Conservation (phyloP, 768 basidiomycete genomes). For the Russula griseocarnosa region DNA sequence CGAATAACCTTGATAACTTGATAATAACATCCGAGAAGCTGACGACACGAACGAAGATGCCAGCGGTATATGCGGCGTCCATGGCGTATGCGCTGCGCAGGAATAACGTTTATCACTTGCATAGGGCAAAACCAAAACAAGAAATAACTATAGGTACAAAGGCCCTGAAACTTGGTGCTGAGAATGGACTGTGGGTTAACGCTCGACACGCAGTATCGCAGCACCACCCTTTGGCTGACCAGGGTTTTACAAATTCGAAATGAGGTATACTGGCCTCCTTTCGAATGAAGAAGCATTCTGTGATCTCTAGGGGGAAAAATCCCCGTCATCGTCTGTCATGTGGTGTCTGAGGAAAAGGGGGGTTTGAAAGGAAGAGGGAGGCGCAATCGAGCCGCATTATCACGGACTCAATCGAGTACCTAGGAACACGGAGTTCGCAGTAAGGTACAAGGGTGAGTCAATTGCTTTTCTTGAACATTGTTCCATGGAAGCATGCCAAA, state of each 20-base stretch:
- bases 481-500: conserved; percentile 77
- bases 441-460: conserved; percentile 74
- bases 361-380: neutral
- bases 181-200: conserved; percentile 58
- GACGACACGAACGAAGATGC: conserved; percentile 74
- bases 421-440: conserved; percentile 76
- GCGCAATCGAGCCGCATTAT: conserved; percentile 39
- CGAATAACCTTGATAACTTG: neutral
- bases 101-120: neutral
- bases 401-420: conserved; percentile 72
- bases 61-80: conserved; percentile 62
- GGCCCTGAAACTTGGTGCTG: neutral
- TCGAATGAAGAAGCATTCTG: conserved; percentile 73
- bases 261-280: conserved; percentile 55
- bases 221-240: conserved; percentile 58
- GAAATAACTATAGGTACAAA: neutral
- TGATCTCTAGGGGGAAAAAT: conserved; percentile 44
- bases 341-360: neutral
- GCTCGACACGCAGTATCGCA: conserved; percentile 59
- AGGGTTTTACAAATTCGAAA: conserved; percentile 64
- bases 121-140: neutral
- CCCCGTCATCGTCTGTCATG: neutral
- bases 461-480: conserved; percentile 62
- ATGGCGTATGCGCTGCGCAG: conserved; percentile 53
- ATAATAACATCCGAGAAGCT: conserved; percentile 68